Evolutionary conservation across 176 grass and related monocot genomes (phyloP), one percentile per base, ranked within the genome.

Genomic region (Typha latifolia): DNA sequence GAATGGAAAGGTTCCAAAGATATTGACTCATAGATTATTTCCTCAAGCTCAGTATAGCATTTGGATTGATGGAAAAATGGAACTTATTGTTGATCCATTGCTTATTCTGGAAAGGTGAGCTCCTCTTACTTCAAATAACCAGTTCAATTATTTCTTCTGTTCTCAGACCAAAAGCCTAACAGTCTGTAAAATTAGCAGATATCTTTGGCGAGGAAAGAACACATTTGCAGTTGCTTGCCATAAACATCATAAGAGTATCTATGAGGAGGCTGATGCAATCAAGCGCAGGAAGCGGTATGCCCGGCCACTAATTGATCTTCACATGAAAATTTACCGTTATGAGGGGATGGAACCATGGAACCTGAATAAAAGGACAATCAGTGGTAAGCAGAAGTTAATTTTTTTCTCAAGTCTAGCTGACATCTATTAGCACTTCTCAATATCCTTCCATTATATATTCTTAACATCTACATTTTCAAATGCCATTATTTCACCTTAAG

Each of bases 61-160:
- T 75, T 93, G 94, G 94, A 99, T 99, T 76, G 94, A 99, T 79
- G 94, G 94, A 14, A 99, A 99, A 84, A 99, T 99, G 94, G 94
- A 99, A 81, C 88, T 99, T 74, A 83, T 99, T 53, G 83, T 99
- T 62, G 94, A 99, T 77, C 94, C 94, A 0, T 85, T 93, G 63
- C 89, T 90, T 63, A 90, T 99, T 79, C 85, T 99, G 0, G 94
- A 99, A 92, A 93, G 94, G 94, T 99, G 51, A 10, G 53, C 47
- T 73, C 49, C 62, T 67, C 51, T 18, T 21, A 21, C 10, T 16
- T 59, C 20, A 59, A 59, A 59, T 12, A 59, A 59, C 53, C 53
- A 7, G 8, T 59, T 59, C 9, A 11, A 59, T 19, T 11, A 19
- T 9, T 59, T 59, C 53, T 19, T 12, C 9, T 43, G 37, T 43